Percentiles rank a stretch among this genome's conserved stretches.
phyloP scores from a whole-genome alignment of 768 basidiomycete genomes.

The Calocera cornea region DNA sequence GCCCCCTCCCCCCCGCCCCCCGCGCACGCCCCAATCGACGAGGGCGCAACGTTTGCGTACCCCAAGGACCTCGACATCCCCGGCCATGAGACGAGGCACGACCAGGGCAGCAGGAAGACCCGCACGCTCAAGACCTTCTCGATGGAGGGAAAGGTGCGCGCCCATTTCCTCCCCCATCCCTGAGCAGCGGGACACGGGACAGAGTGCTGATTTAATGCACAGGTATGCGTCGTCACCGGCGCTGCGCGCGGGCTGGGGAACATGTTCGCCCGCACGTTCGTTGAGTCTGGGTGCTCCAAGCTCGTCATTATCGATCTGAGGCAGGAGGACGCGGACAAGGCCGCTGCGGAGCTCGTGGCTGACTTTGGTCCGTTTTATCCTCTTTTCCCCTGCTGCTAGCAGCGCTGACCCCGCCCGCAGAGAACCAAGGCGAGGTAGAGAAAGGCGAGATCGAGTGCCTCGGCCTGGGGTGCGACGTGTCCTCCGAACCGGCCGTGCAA shows the following conservation, averaged over 20 bases:
- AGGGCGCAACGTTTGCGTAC: not conserved
- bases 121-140: slow-evolving; percentile 59
- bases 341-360: slow-evolving; percentile 53
- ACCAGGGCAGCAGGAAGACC: not conserved
- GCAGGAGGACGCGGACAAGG: slow-evolving; percentile 46
- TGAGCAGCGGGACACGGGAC: not conserved
- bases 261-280: slow-evolving; percentile 80
- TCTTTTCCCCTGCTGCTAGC: not conserved
- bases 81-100: not conserved
- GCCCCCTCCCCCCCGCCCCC: not conserved
- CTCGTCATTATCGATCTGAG: slow-evolving; percentile 75
- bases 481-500: slow-evolving; percentile 66
- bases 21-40: not conserved
- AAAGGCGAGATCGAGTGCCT: slow-evolving; percentile 49
- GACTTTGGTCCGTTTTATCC: slow-evolving; percentile 34
- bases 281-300: slow-evolving; percentile 71
- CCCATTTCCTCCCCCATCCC: not conserved
- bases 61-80: not conserved
- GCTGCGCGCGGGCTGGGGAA: slow-evolving; percentile 83
- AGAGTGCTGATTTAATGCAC: too few relatives aligned
- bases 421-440: slow-evolving; percentile 37
- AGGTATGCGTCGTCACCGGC: slow-evolving; percentile 89
- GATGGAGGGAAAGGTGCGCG: slow-evolving; percentile 57
- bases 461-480: slow-evolving; percentile 77
- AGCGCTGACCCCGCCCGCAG: slow-evolving; percentile 7